These are phyloP conservation scores for Ceriops decandra DNA, from an alignment of 345 rosid species.

Conservation along the genomic window DNA sequence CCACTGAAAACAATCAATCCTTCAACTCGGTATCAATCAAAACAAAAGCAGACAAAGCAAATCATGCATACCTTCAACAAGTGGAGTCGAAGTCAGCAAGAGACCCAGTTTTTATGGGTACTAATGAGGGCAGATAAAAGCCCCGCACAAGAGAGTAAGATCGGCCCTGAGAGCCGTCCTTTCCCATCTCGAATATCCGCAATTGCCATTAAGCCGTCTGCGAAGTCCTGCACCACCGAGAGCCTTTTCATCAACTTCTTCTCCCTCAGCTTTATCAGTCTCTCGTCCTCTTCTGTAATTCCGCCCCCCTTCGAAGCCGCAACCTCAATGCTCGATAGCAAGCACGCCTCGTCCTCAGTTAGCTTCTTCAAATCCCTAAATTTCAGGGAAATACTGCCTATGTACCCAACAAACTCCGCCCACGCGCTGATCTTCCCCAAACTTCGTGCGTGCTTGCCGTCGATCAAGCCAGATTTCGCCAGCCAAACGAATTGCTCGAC, in stretches of 20 bases:
- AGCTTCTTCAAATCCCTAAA: conserved; percentile 66
- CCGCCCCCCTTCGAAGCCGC: conserved; percentile 46
- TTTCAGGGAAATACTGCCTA: conserved; percentile 65
- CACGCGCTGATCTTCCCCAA: conserved; percentile 71
- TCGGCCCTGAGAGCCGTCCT: conserved; percentile 55
- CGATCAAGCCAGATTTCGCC: conserved; percentile 77
- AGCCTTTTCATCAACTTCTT: conserved; percentile 69
- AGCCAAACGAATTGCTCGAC: conserved; percentile 86
- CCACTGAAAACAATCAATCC: no score
- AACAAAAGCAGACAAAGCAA: background rate
- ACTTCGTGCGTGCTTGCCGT: conserved; percentile 40
- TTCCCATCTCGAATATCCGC: conserved; percentile 72
- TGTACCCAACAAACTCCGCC: conserved; percentile 71
- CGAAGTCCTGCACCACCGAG: conserved; percentile 74
- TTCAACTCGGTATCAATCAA: no score
- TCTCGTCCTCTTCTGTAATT: conserved; percentile 42
- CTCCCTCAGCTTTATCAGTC: conserved; percentile 53
- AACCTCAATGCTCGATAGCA: conserved; percentile 48
- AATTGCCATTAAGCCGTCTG: conserved; percentile 77
- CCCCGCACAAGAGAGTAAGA: conserved; percentile 61
- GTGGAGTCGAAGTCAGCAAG: conserved; percentile 43
- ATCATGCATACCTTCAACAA: conserved; percentile 15
- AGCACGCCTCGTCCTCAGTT: conserved; percentile 44
- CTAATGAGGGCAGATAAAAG: conserved; percentile 80
- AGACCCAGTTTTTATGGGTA: conserved; percentile 86